phyloP scores from a whole-genome alignment of 1,284 basidiomycete genomes.

The Marasmius oreades region DNA sequence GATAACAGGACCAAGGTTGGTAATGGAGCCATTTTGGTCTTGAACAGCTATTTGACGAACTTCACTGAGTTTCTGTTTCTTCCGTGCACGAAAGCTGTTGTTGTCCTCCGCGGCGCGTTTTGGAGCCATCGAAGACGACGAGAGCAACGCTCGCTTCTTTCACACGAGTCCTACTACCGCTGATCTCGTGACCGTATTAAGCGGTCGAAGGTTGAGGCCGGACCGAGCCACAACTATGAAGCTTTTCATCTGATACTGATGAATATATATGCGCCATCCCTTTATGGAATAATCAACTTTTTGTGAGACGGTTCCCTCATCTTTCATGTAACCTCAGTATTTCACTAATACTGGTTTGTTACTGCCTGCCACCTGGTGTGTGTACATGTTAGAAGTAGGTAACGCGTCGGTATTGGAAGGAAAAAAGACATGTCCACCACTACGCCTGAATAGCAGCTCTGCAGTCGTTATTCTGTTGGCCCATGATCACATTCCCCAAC shows the following conservation, averaged over 20 bases:
- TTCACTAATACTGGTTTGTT: too few relatives aligned
- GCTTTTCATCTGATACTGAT: too few relatives aligned
- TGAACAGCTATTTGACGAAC: constrained; percentile 73
- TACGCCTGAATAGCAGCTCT: background rate
- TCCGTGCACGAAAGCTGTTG: constrained; percentile 51
- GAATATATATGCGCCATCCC: too few relatives aligned
- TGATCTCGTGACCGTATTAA: too few relatives aligned
- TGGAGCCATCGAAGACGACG: constrained; percentile 32
- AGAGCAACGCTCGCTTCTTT: background rate
- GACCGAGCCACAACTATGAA: too few relatives aligned
- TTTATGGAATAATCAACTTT: too few relatives aligned
- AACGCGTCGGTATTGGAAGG: background rate
- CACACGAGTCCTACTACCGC: too few relatives aligned
- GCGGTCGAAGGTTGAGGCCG: too few relatives aligned
- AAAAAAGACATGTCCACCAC: background rate
- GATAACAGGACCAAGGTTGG: constrained; percentile 25
- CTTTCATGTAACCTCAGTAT: too few relatives aligned
- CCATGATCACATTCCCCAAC: background rate
- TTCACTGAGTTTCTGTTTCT: constrained; percentile 59
- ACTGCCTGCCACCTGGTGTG: too few relatives aligned
- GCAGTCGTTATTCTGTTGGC: background rate
- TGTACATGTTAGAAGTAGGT: too few relatives aligned
- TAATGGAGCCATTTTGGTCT: constrained; percentile 30
- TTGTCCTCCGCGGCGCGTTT: constrained; percentile 24
- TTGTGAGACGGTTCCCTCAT: too few relatives aligned